Evolutionary conservation across 2,329 filamentous ascomycete genomes (phyloP), one percentile per base, ranked within the genome.

Genomic region (Pochonia chlamydosporia): DNA sequence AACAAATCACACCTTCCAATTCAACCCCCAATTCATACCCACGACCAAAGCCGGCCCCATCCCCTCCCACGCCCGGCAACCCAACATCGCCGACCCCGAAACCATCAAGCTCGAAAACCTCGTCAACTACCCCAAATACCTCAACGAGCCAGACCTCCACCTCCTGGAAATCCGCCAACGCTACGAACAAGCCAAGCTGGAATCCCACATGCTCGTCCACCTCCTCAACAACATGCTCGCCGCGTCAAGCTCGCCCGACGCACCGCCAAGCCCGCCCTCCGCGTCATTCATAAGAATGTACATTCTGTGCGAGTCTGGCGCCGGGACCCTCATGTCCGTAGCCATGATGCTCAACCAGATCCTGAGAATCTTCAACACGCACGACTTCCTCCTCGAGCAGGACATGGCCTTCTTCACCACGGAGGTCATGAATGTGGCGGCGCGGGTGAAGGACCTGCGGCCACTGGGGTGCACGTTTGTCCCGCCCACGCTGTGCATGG

Each of bases 31-130:
- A 31, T 31, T 9, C 28, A 31, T 31, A 5, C 36, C 36, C 24
- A 16, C 18, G 18, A 5, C 18, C 20, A 40, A 40, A 18, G 9
- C 9, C 14, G 18, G 10, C 36, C 9, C 36, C 5, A 14, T 6
- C 36, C 36, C 36, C 20, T 5, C 18, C 36, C 9, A 14, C 9
- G 18, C 9, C 13, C 36, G 36, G 11, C 9, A 18, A 23, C 20
- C 36, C 36, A 21, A 10, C 18, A 40, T 40, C 36, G 20, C 36
- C 5, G 36, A 40, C 36, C 35, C 35, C 11, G 35, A 37, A 37
- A 37, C 35, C 35, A 37, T 40, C 36, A 40, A 40, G 36, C 36
- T 40, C 36, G 18, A 21, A 40, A 18, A 40, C 36, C 20, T 40
- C n/a, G 6, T 10, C 36, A 40, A 21, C 18, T 21, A 21, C 36